phyloP scores from a whole-genome alignment of 495 filamentous ascomycete species.

The Penicillium chermesinum region DNA sequence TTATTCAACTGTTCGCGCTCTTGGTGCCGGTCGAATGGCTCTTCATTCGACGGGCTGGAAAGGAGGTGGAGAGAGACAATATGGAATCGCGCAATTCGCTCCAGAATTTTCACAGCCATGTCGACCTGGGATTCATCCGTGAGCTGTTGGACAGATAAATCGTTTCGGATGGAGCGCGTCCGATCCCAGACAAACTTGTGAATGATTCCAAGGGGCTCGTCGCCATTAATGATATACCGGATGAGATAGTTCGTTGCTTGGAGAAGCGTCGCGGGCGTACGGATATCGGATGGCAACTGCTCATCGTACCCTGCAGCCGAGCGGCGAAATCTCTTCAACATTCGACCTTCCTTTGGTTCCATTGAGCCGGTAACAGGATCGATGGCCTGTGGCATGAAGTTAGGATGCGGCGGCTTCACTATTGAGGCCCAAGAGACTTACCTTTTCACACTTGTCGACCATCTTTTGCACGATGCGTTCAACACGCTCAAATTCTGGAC shows the following conservation, averaged over 20 bases:
- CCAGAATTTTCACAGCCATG: conserved; percentile 71
- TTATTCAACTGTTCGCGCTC: conserved; percentile 90
- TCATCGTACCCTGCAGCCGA: conserved; percentile 91
- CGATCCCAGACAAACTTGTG: conserved; percentile 95
- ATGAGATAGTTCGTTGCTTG: conserved; percentile 81
- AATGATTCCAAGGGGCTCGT: conserved; percentile 58
- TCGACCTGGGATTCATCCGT: conserved; percentile 62
- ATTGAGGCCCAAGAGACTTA: conserved; percentile 14
- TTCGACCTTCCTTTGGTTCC: conserved; percentile 49
- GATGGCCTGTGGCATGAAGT: conserved; percentile 25
- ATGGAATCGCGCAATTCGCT: conserved; percentile 87
- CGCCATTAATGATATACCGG: conserved; percentile 60
- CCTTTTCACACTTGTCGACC: conserved; percentile 59
- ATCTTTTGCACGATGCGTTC: conserved; percentile 67
- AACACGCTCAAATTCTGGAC: conserved; percentile 82
- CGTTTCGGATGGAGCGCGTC: conserved; percentile 84
- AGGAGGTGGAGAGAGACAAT: conserved; percentile 83
- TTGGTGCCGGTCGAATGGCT: conserved; percentile 80
- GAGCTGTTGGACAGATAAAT: conserved; percentile 86
- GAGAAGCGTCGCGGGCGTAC: conserved; percentile 69
- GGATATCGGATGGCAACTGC: conserved; percentile 86
- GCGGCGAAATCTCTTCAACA: conserved; percentile 84
- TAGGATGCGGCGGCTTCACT: not conserved
- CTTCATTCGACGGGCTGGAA: conserved; percentile 56
- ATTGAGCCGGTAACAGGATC: conserved; percentile 32